These are phyloP conservation scores for Teunomyces pallodes DNA, from an alignment of 805 yeast species.

Conservation along the genomic window DNA sequence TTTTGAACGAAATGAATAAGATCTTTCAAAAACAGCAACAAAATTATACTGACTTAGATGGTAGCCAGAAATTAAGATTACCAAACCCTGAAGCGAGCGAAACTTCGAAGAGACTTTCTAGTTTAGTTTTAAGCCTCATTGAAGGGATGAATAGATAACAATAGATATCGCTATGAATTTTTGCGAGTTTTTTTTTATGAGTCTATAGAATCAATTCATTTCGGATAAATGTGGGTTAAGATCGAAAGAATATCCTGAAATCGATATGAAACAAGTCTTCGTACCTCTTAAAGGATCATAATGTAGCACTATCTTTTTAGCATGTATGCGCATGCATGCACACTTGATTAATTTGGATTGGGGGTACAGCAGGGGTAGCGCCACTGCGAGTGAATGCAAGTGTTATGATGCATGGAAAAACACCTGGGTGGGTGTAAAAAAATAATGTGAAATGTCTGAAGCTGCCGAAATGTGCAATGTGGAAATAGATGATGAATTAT, in stretches of 20 bases:
- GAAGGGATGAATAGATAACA: neutral
- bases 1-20: slow-evolving; percentile 26
- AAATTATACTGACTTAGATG: neutral
- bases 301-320: neutral
- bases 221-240: neutral
- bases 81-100: neutral
- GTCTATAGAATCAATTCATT: neutral
- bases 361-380: neutral
- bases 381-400: neutral
- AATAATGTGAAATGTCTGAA: neutral
- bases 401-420: neutral
- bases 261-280: neutral
- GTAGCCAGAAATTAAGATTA: neutral
- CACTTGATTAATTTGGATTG: neutral
- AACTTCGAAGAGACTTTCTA: slow-evolving; percentile 5
- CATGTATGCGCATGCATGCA: neutral
- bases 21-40: slow-evolving; percentile 14
- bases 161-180: neutral
- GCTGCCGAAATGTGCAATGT: neutral
- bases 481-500: neutral
- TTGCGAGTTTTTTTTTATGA: neutral
- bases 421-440: neutral
- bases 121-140: slow-evolving; percentile 7
- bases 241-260: neutral
- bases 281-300: neutral